Percentiles rank a stretch among this genome's conserved stretches.
phyloP scores from a whole-genome alignment of 2,329 filamentous ascomycete genomes.

The Botrytis fragariae region DNA sequence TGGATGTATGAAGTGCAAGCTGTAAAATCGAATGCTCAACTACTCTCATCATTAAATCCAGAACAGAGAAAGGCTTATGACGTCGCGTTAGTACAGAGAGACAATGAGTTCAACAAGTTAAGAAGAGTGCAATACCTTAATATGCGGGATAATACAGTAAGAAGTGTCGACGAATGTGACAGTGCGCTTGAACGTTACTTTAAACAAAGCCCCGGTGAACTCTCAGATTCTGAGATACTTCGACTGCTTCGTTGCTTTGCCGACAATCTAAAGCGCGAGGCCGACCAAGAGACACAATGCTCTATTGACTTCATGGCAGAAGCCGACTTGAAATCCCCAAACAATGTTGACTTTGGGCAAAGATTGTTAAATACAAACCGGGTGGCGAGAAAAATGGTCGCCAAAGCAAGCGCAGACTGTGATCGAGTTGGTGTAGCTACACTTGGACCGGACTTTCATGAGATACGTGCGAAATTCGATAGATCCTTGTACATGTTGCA shows the following conservation, averaged over 20 bases:
- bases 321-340: background rate
- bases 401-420: background rate
- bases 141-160: background rate
- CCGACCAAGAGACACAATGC: conserved; percentile 4
- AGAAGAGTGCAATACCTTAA: background rate
- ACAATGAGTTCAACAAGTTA: background rate
- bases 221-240: background rate
- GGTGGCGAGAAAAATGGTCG: background rate
- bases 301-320: background rate
- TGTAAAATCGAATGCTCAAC: background rate
- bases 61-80: background rate
- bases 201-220: background rate
- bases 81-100: background rate
- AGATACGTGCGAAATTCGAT: background rate
- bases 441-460: background rate
- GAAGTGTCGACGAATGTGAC: background rate
- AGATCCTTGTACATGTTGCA: background rate
- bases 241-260: background rate
- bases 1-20: background rate
- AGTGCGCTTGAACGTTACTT: background rate
- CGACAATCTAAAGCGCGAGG: background rate
- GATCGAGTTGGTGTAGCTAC: background rate
- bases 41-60: background rate
- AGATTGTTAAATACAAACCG: background rate
- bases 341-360: background rate